Conservation (phyloP, 2,329 filamentous ascomycete genomes). For the Alternaria sp. region DNA sequence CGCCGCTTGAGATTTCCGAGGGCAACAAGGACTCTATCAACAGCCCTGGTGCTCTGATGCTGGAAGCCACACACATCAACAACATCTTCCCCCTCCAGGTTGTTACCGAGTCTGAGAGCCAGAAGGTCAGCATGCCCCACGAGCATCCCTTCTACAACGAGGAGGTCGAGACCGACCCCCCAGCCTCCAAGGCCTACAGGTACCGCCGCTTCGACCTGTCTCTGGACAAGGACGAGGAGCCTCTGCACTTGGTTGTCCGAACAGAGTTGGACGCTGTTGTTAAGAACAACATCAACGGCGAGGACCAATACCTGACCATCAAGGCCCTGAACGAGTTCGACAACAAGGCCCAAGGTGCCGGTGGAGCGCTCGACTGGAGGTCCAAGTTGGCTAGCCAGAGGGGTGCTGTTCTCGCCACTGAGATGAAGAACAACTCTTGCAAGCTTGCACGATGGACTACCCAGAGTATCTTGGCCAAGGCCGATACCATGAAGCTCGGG, state of each 20-base stretch:
- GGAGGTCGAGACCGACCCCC: slow-evolving; percentile 87
- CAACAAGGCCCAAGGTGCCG: slow-evolving; percentile 93
- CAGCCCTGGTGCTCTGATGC: slow-evolving; percentile 87
- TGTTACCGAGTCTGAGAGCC: slow-evolving; percentile 77
- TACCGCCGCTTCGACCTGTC: slow-evolving; percentile 97
- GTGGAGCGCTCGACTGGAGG: slow-evolving; percentile 95
- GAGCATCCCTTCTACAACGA: slow-evolving; percentile 98
- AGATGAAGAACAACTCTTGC: slow-evolving; percentile 99
- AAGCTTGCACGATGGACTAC: slow-evolving; percentile 98
- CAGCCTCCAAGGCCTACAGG: slow-evolving; percentile 97
- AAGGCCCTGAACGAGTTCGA: slow-evolving; percentile 99
- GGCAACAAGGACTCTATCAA: slow-evolving; percentile 95
- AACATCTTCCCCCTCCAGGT: slow-evolving; percentile 99
- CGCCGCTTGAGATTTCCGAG: slow-evolving; percentile 88
- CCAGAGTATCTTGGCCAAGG: slow-evolving; percentile 93
- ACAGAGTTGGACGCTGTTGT: slow-evolving; percentile 95
- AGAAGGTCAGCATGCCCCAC: slow-evolving; percentile 83
- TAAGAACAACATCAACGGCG: slow-evolving; percentile 90
- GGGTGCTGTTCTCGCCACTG: slow-evolving; percentile 95
- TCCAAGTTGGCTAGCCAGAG: slow-evolving; percentile 92
- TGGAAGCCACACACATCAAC: slow-evolving; percentile 99
- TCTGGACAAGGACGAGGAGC: slow-evolving; percentile 87
- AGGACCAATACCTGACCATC: slow-evolving; percentile 89
- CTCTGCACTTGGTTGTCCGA: slow-evolving; percentile 89
- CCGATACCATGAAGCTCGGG: slow-evolving; percentile 99